phyloP scores from a whole-genome alignment of 257 asterid species.

The Ballota nigra region DNA sequence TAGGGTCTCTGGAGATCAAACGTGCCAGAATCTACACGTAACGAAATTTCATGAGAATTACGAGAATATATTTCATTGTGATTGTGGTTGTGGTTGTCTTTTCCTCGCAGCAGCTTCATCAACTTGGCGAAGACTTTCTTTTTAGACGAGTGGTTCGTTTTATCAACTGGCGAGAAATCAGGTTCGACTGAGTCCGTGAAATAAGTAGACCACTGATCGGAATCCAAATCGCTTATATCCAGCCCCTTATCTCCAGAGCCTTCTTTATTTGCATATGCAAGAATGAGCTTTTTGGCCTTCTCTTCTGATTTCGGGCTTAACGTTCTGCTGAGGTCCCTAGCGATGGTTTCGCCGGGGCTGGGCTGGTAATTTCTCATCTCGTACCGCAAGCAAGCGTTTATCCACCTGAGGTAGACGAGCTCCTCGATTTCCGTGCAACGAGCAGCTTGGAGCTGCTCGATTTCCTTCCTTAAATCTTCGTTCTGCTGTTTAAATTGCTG shows the following conservation, averaged over 20 bases:
- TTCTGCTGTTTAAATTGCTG: constrained; percentile 48
- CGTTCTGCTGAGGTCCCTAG: constrained; percentile 76
- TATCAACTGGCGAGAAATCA: constrained; percentile 44
- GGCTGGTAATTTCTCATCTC: constrained; percentile 70
- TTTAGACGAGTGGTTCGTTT: constrained; percentile 34
- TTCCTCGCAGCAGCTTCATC: constrained; percentile 55
- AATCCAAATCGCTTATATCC: constrained; percentile 43
- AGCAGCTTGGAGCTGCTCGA: constrained; percentile 64
- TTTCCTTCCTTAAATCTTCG: constrained; percentile 57
- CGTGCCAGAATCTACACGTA: constrained; percentile 9
- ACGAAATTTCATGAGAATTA: constrained; percentile 26
- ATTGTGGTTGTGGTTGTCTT: constrained; percentile 31
- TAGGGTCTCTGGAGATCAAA: constrained; percentile 44
- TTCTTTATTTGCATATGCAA: constrained; percentile 66
- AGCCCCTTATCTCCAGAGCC: constrained; percentile 35
- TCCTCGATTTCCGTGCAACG: constrained; percentile 77
- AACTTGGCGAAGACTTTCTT: constrained; percentile 57
- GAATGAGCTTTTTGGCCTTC: constrained; percentile 79
- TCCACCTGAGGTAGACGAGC: constrained; percentile 89
- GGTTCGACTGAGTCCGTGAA: constrained; percentile 58
- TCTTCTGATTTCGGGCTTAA: constrained; percentile 78
- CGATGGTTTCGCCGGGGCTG: constrained; percentile 52
- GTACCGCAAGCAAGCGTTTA: constrained; percentile 86
- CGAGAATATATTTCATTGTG: constrained; percentile 41
- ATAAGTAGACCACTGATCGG: constrained; percentile 55